phyloP scores from a whole-genome alignment of 139 green algal genomes.

The Chlorella sp. region DNA sequence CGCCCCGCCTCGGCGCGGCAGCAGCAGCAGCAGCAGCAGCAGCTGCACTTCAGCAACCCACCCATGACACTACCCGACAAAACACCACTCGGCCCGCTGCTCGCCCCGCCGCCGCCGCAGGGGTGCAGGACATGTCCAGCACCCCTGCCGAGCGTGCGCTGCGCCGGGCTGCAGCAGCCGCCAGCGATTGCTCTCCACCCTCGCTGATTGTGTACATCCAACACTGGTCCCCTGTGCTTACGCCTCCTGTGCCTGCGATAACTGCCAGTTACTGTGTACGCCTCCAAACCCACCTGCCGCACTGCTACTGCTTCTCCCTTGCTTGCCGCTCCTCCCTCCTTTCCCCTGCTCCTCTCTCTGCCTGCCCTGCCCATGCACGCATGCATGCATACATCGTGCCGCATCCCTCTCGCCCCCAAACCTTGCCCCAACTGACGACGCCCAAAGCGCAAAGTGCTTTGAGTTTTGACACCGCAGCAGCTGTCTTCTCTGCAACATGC shows the following conservation, averaged over 20 bases:
- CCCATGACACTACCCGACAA: background rate
- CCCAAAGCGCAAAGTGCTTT: background rate
- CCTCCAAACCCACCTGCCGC: background rate
- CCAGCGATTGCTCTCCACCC: background rate
- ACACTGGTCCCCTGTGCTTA: constrained; percentile 4
- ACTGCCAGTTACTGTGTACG: constrained; percentile 24
- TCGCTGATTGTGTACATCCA: background rate
- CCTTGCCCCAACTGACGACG: too few relatives aligned
- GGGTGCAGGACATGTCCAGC: background rate
- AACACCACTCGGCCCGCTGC: background rate
- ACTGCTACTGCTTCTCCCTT: constrained; percentile 2
- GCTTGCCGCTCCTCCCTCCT: background rate
- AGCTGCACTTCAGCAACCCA: background rate
- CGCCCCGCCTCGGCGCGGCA: background rate
- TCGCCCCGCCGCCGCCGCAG: background rate
- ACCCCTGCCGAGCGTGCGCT: background rate
- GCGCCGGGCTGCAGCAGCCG: background rate
- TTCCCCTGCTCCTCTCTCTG: background rate
- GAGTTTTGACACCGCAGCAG: background rate
- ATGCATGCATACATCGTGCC: background rate
- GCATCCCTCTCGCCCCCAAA: too few relatives aligned
- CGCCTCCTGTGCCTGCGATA: background rate
- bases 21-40: background rate
- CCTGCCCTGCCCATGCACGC: background rate
- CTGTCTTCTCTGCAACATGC: background rate